Evolutionary conservation across 768 basidiomycete genomes (phyloP), one percentile per base, ranked within the genome.

Genomic region (Boletus coccyginus): DNA sequence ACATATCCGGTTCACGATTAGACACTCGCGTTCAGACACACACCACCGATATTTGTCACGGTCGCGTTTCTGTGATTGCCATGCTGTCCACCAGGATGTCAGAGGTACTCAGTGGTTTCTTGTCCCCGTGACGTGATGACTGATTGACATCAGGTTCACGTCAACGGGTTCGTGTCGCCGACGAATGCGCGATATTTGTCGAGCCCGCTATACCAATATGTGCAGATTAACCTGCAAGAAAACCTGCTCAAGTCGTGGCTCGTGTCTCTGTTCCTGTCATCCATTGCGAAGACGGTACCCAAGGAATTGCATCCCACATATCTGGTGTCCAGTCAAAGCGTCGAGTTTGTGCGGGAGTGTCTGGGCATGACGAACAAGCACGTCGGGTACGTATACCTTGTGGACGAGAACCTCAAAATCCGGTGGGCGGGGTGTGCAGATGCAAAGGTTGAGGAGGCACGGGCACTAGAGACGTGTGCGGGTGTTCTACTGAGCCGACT

Each of bases 361-460:
- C 74, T 98, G 44, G 92, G 93, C 1, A 87, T 96, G 79, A 83
- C 84, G 32, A 98, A 98, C 74, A 88, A 86, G 68, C 86, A 90
- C 65, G 82, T 98, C 32, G 96, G 95, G 19, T 97, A 96, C 66
- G 87, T 95, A 14, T 98, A 89, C 66, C 78, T 98, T 13, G 83
- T 98, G 29, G 96, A 98, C 67, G 82, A 87, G 70, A 84, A 91
- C 56, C 69, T 86, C 57, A 90, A 85, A 70, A 82, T 98, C 46
- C 82, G 96, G 19, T 98, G 96, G 96, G 95, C 89, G 1, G 96
- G 85, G 11, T 90, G 93, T 61, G 93, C 88, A 8, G 90, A 92
- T 63, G 91, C 94, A 0, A 88, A 82, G 56, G 66, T 70, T 4
- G 85, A 91, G 57, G 95, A 98, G 70, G 76, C 81, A 3, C 74